Base-by-base conservation (phyloP, 208 protist species). In the Trypanosoma caninum region DNA sequence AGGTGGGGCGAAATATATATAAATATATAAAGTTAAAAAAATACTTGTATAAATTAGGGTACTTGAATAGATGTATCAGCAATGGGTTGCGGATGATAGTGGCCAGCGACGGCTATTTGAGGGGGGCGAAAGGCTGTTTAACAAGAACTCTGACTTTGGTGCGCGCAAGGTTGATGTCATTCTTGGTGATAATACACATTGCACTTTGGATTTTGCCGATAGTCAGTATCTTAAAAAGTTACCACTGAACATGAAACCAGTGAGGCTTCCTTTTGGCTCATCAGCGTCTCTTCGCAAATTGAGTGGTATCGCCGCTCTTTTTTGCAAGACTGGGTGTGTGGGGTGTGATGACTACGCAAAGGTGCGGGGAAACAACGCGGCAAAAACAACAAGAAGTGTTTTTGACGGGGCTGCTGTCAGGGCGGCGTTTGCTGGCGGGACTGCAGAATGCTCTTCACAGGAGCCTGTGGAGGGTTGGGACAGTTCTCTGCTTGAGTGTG, bases 131-230 rank as follows among this genome's bases (percentile, higher is more conserved):
- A 14, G 30, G 20, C 25, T 50, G 48, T 28, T n/a, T n/a, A n/a
- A 23, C 44, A 46, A 52, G 23, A 20, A 31, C 14, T 50, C 59
- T 11, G 67, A 67, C 2, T 73, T 64, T 59, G 67, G 64, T 20
- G 51, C 67, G 60, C 38, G 66, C 20, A 53, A 31, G 16, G 42
- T 67, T 6, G 59, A 73, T 56, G 59, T 73, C 3, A 42, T 67
- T 46, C 52, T 73, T 34, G 55, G 67, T 8, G 67, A 73, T 33
- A 46, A 53, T 25, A 62, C 67, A 13, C n/a, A 33, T 13, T 67
- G 53, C 23, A 41, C 33, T 4, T 42, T 73, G 20, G 53, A 63
- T 18, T 73, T 66, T 34, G 11, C 42, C 6, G 67, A 73, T 31
- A 73, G 67, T 25, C 23, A 40, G 13, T 73, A 67, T 33, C 59